Percentiles rank a stretch among this genome's conserved stretches.
Evolutionary conservation across 2,329 filamentous ascomycete genomes (phyloP).

Genomic region (Coleophoma cylindrospora): DNA sequence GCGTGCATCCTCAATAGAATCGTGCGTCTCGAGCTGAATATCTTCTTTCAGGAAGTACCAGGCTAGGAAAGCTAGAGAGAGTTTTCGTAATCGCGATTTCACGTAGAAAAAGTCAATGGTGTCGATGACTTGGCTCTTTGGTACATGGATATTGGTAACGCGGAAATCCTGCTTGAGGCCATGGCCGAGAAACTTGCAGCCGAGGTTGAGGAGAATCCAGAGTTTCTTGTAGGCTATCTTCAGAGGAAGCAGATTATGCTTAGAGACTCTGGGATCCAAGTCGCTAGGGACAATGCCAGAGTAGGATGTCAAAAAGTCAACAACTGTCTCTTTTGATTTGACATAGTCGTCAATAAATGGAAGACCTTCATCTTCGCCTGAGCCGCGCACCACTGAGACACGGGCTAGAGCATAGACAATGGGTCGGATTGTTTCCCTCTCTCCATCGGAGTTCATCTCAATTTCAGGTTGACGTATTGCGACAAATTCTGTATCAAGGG

Average conservation of each 20-base stretch:
- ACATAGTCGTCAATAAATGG: conserved; percentile 99
- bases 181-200: conserved; percentile 90
- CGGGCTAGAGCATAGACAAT: conserved; percentile 89
- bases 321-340: conserved; percentile 80
- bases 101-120: conserved; percentile 91
- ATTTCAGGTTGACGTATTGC: conserved; percentile 89
- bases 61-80: conserved; percentile 86
- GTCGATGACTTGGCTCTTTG: conserved; percentile 84
- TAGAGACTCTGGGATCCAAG: conserved; percentile 71
- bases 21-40: conserved; percentile 88
- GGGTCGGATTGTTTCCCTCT: conserved; percentile 85
- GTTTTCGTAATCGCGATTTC: conserved; percentile 72
- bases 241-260: conserved; percentile 77
- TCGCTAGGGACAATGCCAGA: conserved; percentile 87
- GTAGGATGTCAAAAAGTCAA: conserved; percentile 92
- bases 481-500: conserved; percentile 95
- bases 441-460: conserved; percentile 91
- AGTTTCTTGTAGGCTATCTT: conserved; percentile 97
- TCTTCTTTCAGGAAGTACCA: conserved; percentile 90
- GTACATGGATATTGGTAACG: conserved; percentile 96
- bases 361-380: conserved; percentile 70
- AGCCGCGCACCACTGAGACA: conserved; percentile 81
- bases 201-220: conserved; percentile 92
- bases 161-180: conserved; percentile 94
- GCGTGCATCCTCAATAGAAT: conserved; percentile 90